Evolutionary conservation across 768 basidiomycete genomes (phyloP).

Genomic region (Russula compacta): DNA sequence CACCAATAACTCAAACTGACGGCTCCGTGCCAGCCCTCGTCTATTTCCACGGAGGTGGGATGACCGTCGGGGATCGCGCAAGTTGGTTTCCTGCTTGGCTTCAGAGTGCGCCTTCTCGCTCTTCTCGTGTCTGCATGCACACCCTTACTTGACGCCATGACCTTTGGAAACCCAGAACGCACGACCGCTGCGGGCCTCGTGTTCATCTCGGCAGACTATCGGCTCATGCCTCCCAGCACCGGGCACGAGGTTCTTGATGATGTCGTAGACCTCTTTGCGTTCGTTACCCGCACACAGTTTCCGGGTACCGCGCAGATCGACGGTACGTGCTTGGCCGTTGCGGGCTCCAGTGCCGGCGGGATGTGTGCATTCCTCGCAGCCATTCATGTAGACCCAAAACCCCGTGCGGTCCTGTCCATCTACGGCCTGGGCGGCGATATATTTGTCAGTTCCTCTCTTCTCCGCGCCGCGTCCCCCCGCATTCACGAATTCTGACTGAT

Average conservation of each 20-base stretch:
- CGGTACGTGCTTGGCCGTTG: constrained; percentile 37
- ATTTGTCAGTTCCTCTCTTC: constrained; percentile 28
- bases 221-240: constrained; percentile 43
- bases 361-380: constrained; percentile 56
- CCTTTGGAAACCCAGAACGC: constrained; percentile 32
- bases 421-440: constrained; percentile 61
- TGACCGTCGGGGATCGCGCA: constrained; percentile 47
- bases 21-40: constrained; percentile 26
- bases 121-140: neutral
- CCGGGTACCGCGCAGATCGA: constrained; percentile 29
- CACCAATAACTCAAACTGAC: constrained; percentile 26
- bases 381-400: constrained; percentile 43
- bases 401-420: constrained; percentile 45
- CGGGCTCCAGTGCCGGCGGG: constrained; percentile 54
- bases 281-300: constrained; percentile 27
- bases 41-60: constrained; percentile 46
- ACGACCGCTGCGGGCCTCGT: constrained; percentile 38
- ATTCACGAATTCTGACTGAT: neutral
- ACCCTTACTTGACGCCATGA: neutral
- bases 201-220: constrained; percentile 58
- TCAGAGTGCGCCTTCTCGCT: constrained; percentile 32
- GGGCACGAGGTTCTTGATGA: constrained; percentile 52
- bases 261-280: constrained; percentile 45
- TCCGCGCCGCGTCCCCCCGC: neutral
- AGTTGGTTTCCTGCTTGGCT: constrained; percentile 67